Conservation (phyloP, 2,329 filamentous ascomycete genomes). For the Cryphonectria nitschkei region DNA sequence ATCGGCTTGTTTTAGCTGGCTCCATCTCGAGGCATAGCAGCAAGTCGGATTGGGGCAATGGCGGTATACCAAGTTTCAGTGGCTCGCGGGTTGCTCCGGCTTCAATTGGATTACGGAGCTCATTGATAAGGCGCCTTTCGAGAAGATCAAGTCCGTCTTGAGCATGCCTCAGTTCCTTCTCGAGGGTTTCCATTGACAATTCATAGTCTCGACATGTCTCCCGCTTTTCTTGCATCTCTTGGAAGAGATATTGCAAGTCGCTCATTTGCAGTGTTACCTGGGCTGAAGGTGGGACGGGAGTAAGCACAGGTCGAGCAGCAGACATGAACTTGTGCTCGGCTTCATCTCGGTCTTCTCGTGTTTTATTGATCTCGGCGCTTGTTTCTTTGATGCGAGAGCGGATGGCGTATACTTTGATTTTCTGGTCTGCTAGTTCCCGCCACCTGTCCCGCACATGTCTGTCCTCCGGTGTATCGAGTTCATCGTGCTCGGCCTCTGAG, state of each 20-base stretch:
- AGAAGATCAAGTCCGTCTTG: background rate
- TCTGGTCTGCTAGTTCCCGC: background rate
- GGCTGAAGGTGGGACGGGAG: background rate
- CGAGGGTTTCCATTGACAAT: background rate
- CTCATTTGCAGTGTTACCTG: background rate
- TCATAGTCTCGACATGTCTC: background rate
- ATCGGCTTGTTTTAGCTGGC: background rate
- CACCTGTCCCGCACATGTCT: background rate
- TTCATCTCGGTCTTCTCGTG: background rate
- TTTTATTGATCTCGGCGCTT: background rate
- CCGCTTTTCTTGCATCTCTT: background rate
- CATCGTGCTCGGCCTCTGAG: background rate
- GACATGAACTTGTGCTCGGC: background rate
- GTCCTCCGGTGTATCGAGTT: background rate
- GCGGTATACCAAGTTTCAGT: background rate
- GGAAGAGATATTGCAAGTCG: background rate
- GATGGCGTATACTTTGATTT: background rate
- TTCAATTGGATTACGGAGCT: background rate
- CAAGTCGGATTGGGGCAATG: background rate
- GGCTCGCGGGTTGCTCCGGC: constrained; percentile 1
- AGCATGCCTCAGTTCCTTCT: background rate
- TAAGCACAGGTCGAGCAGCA: background rate
- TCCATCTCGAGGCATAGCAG: background rate
- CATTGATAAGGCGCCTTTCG: background rate
- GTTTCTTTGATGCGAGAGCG: background rate